Percentiles rank a stretch among this genome's conserved stretches.
Conservation (phyloP, 2,329 filamentous ascomycete species). For the Fusarium begoniae region DNA sequence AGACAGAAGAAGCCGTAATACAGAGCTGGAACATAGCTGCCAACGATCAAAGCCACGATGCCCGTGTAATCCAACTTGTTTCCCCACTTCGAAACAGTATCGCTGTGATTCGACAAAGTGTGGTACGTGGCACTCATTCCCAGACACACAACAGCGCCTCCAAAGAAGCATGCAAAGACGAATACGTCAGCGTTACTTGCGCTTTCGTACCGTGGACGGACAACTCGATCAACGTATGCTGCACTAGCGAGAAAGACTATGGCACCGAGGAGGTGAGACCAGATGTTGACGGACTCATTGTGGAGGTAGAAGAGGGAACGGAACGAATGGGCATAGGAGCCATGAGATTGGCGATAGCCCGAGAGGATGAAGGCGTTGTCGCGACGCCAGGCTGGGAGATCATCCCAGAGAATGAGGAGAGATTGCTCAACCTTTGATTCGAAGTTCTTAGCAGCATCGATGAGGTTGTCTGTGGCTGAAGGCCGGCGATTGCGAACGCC, state of each 20-base stretch:
- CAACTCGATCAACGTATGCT: constrained; percentile 62
- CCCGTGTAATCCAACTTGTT: constrained; percentile 96
- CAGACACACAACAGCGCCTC: constrained; percentile 75
- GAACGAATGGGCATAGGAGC: constrained; percentile 58
- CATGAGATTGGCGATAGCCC: constrained; percentile 63
- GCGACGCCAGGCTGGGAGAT: constrained; percentile 66
- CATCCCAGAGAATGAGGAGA: constrained; percentile 64
- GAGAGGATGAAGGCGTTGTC: constrained; percentile 66
- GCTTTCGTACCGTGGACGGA: constrained; percentile 72
- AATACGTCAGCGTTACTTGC: constrained; percentile 71
- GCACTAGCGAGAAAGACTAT: constrained; percentile 63
- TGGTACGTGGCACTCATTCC: constrained; percentile 89
- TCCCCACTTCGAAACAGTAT: constrained; percentile 78
- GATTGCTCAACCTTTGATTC: constrained; percentile 54
- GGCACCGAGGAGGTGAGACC: constrained; percentile 72
- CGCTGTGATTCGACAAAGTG: constrained; percentile 84
- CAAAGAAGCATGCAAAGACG: constrained; percentile 82
- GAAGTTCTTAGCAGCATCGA: constrained; percentile 39
- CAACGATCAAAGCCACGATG: constrained; percentile 90
- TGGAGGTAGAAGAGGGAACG: constrained; percentile 63
- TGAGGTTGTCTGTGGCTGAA: constrained; percentile 43
- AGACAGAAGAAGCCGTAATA: constrained; percentile 87
- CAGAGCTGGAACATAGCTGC: constrained; percentile 87
- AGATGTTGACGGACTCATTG: constrained; percentile 72
- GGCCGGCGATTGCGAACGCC: constrained; percentile 42